These are phyloP conservation scores for Straminergon stramineum DNA, from an alignment of 225 moss, liverwort and hornwort genomes.

Conservation along the genomic window DNA sequence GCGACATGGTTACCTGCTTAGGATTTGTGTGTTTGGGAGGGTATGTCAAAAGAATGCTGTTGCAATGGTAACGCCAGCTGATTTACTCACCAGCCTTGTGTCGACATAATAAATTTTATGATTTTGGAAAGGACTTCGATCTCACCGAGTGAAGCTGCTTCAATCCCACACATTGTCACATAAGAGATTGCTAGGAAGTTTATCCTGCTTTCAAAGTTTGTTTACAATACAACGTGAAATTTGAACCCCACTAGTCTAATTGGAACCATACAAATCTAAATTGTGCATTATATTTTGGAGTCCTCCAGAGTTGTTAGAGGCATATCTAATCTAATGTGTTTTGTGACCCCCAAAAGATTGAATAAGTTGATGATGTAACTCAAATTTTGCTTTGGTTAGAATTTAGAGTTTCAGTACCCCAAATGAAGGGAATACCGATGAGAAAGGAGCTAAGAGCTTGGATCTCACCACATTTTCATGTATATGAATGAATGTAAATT, in stretches of 20 bases:
- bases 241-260: not conserved
- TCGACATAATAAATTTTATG: not conserved
- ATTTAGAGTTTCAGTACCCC: not conserved
- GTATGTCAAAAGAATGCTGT: not conserved
- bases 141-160: not conserved
- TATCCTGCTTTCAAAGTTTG: not conserved
- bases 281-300: not conserved
- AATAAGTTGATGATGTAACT: too few relatives aligned
- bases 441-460: not conserved
- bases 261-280: not conserved
- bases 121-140: not conserved
- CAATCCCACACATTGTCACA: not conserved
- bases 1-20: not conserved
- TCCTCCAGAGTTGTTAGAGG: not conserved
- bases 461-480: not conserved
- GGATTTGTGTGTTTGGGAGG: not conserved
- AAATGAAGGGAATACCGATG: not conserved
- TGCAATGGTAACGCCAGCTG: not conserved
- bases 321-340: too few relatives aligned
- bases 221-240: too few relatives aligned
- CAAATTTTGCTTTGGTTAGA: not conserved
- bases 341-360: not conserved
- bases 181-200: not conserved
- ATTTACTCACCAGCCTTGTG: not conserved
- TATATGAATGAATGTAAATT: too few relatives aligned